phyloP scores from a whole-genome alignment of 805 yeast species.

The Kuraishia cidri region DNA sequence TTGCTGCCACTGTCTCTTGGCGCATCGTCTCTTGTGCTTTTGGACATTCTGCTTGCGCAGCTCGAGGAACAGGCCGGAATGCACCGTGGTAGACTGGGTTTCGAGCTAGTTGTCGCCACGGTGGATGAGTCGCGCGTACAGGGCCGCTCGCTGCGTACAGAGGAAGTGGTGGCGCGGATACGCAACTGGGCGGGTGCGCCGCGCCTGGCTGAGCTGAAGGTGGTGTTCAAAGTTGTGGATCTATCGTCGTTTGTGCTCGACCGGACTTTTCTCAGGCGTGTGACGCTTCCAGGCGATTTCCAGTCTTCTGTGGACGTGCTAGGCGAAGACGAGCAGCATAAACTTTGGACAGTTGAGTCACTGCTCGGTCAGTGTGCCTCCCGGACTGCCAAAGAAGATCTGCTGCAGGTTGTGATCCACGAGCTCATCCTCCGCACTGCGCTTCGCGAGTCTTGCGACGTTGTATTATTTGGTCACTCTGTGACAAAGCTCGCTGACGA shows the following conservation, averaged over 20 bases:
- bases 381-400: conserved; percentile 61
- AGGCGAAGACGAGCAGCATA: conserved; percentile 5
- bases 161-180: conserved; percentile 5
- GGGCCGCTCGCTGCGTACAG: not conserved
- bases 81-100: conserved; percentile 64
- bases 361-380: conserved; percentile 31
- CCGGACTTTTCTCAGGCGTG: conserved; percentile 17
- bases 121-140: conserved; percentile 22
- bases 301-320: conserved; percentile 5
- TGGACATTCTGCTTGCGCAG: conserved; percentile 57
- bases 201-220: too few relatives aligned
- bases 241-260: conserved; percentile 28
- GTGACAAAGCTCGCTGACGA: conserved; percentile 81
- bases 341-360: conserved; percentile 14
- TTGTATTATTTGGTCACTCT: conserved; percentile 66
- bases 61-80: conserved; percentile 51
- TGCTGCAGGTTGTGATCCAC: conserved; percentile 35
- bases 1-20: conserved; percentile 64
- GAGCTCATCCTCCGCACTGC: conserved; percentile 42
- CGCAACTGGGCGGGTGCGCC: conserved; percentile 7
- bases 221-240: conserved; percentile 28
- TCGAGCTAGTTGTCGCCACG: conserved; percentile 42
- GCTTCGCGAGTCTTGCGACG: conserved; percentile 29
- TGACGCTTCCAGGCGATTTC: conserved; percentile 23
- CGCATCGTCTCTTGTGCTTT: conserved; percentile 51